Conservation (phyloP, 108 stramenopile species). For the Seminavis robusta region DNA sequence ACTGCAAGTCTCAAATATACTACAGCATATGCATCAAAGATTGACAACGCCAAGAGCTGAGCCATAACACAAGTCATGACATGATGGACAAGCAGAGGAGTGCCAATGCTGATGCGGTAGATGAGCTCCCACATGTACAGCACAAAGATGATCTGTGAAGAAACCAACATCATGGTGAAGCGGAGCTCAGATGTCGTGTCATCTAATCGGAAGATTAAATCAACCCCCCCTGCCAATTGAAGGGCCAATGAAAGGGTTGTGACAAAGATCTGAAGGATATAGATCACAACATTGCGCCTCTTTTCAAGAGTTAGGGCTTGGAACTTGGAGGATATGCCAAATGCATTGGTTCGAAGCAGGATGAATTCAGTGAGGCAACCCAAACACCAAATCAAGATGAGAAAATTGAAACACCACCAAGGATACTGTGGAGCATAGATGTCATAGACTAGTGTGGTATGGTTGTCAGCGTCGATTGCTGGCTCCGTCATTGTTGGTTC, state of each 20-base stretch:
- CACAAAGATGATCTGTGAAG: not conserved
- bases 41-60: not conserved
- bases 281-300: constrained; percentile 3
- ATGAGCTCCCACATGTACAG: constrained; percentile 8
- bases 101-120: constrained; percentile 9
- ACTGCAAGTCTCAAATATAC: not conserved
- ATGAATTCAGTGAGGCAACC: no score
- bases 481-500: no score
- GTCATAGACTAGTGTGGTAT: no score
- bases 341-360: no score
- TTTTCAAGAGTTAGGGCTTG: no score
- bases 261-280: not conserved
- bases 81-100: constrained; percentile 8
- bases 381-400: no score
- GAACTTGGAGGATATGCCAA: no score
- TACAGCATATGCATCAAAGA: not conserved
- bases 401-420: no score
- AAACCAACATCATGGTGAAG: not conserved
- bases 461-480: no score
- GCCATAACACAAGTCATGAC: constrained; percentile 1
- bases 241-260: not conserved
- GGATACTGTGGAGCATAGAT: no score
- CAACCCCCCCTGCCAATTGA: not conserved
- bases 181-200: no score
- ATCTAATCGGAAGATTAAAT: constrained; percentile 2